A percentile compares a stretch with the other conserved stretches of the same genome.
Evolutionary conservation across 345 rosid species (phyloP).

Genomic region (Abelmoschus esculentus): DNA sequence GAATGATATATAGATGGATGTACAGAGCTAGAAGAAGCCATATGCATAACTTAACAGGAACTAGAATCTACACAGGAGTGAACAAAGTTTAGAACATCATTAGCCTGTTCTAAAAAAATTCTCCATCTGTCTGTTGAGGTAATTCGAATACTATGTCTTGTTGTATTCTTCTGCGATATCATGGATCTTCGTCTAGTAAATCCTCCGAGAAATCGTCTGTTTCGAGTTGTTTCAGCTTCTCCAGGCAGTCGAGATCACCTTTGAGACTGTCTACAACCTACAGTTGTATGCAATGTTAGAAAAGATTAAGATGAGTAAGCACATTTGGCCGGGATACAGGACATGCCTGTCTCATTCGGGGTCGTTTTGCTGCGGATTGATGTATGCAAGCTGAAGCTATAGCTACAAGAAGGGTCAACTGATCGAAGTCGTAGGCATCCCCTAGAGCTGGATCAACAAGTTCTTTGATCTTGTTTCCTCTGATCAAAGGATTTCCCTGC

Average conservation of each 20-base stretch:
- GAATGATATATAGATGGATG: too few species aligned
- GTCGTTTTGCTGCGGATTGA: not conserved
- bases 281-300: not conserved
- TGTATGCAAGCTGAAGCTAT: not conserved
- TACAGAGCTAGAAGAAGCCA: too few species aligned
- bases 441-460: not conserved
- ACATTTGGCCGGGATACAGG: not conserved
- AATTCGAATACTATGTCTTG: not conserved
- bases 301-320: not conserved
- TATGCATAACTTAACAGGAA: too few species aligned
- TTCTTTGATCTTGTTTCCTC: not conserved
- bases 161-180: not conserved
- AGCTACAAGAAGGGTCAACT: not conserved
- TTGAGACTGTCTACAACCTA: not conserved
- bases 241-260: not conserved
- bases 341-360: not conserved
- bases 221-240: not conserved
- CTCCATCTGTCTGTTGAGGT: not conserved
- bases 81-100: too few species aligned
- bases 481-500: not conserved
- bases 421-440: not conserved
- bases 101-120: too few species aligned
- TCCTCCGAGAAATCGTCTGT: not conserved
- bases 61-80: too few species aligned
- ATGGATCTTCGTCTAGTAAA: not conserved